Conservation (phyloP, 2,329 filamentous ascomycete genomes). For the Phaeosphaeria sp. region DNA sequence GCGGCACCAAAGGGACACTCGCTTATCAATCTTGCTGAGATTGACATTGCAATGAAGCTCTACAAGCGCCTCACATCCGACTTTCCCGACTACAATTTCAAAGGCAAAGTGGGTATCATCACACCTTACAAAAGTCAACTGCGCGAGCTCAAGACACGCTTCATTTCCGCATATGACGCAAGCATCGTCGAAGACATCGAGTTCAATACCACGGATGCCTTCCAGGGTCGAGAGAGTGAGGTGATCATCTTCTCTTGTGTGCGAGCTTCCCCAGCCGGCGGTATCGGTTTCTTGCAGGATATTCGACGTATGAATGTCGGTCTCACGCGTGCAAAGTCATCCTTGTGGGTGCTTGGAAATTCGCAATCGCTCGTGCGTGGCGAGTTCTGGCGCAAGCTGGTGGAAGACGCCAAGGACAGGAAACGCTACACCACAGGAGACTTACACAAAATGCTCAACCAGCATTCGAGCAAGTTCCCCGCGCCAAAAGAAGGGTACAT, state of each 20-base stretch:
- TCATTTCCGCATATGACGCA: slow-evolving; percentile 75
- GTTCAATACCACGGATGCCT: slow-evolving; percentile 98
- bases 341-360: slow-evolving; percentile 94
- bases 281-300: slow-evolving; percentile 97
- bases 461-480: slow-evolving; percentile 56
- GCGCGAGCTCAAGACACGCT: slow-evolving; percentile 77
- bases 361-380: slow-evolving; percentile 85
- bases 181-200: slow-evolving; percentile 80
- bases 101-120: slow-evolving; percentile 91
- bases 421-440: slow-evolving; percentile 78
- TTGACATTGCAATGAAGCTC: slow-evolving; percentile 84
- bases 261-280: slow-evolving; percentile 86
- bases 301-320: slow-evolving; percentile 99
- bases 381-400: slow-evolving; percentile 87
- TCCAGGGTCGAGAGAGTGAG: slow-evolving; percentile 95
- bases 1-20: slow-evolving; percentile 85
- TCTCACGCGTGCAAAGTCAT: slow-evolving; percentile 94
- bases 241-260: slow-evolving; percentile 99
- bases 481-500: slow-evolving; percentile 36
- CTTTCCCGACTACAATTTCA: slow-evolving; percentile 71
- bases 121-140: slow-evolving; percentile 97
- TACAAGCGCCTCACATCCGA: slow-evolving; percentile 81
- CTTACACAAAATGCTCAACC: slow-evolving; percentile 61
- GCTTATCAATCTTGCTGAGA: slow-evolving; percentile 84
- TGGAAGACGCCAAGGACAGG: slow-evolving; percentile 78